Evolutionary conservation across 2,329 filamentous ascomycete species (phyloP), one percentile per base, ranked within the genome.

Genomic region (Cytospora chrysosperma): DNA sequence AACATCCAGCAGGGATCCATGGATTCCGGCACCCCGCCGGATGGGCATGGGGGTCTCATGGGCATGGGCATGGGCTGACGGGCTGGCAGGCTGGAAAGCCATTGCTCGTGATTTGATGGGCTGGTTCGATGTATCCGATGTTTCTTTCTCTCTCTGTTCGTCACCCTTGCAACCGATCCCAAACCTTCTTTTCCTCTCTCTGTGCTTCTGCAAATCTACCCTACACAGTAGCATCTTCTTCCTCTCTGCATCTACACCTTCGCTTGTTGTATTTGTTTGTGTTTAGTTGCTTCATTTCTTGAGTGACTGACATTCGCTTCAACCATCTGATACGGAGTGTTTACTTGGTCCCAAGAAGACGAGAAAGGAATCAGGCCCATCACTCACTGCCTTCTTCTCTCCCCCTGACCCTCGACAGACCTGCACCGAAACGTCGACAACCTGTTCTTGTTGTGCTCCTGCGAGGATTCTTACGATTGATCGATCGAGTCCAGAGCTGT

Each of bases 151-250:
- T 40, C 43, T 30, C 47, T 49, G n/a, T 27, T 51, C 37, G 37
- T 56, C 43, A 62, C 56, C 63, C 63, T 56, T 65, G 63, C 58
- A 65, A 62, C 63, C 59, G 59, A 62, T 65, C 54, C 58, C 40
- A 52, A 56, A 62, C 55, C 63, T 56, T 62, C 62, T 49, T 56
- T 53, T 15, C 37, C 43, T 55, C 19, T 61, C 54, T 40, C 51
- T 55, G 59, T 37, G 37, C 51, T 27, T 49, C 59, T 21, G 51
- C 59, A 61, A 28, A 52, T 49, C 59, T 61, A 49, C n/a, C 32
- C 27, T 32, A n/a, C n/a, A n/a, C n/a, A n/a, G n/a, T n/a, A 27
- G 47, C 37, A 30, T 52, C 54, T n/a, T 24, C 59, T 40, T 55
- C 49, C 40, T 61, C 59, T 21, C 60, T 26, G 24, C 47, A 55